Conservation (phyloP, 345 rosid genomes). For the Populus deltoides region DNA sequence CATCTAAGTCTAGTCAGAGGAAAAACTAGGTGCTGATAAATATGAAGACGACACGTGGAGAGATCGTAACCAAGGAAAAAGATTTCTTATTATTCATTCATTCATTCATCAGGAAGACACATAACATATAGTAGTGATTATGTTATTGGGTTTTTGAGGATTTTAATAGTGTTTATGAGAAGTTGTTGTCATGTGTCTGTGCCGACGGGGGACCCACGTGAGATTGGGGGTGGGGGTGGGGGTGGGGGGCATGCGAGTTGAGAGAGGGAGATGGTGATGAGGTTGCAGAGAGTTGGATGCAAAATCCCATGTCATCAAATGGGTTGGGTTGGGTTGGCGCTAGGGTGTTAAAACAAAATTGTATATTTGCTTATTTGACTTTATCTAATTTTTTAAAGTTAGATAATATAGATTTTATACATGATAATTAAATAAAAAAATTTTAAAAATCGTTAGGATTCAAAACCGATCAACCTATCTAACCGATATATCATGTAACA, state of each 20-base stretch:
- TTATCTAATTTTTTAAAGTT: too few species aligned
- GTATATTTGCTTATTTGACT: too few species aligned
- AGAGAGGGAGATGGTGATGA: neutral
- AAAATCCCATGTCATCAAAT: too few species aligned
- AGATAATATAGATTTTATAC: too few species aligned
- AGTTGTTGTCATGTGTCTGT: constrained; percentile 39
- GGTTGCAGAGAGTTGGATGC: neutral
- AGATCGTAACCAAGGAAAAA: constrained; percentile 30
- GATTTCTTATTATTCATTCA: neutral
- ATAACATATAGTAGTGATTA: neutral
- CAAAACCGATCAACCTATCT: too few species aligned
- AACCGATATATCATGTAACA: too few species aligned
- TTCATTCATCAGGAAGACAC: neutral
- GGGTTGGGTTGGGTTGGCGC: neutral
- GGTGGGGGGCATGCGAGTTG: neutral
- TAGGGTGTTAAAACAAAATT: too few species aligned
- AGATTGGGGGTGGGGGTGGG: neutral
- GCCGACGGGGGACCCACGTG: constrained; percentile 42
- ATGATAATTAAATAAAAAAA: too few species aligned
- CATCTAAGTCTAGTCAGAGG: constrained; percentile 29
- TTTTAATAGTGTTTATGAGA: constrained; percentile 19
- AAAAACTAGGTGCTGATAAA: constrained; percentile 28
- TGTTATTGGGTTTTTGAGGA: neutral
- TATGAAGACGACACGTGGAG: constrained; percentile 35
- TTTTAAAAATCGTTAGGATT: too few species aligned